Percentiles rank a stretch among this genome's conserved stretches.
These are phyloP conservation scores for Debaryomyces sp. DNA, from an alignment of 1,139 yeast genomes.

Conservation along the genomic window DNA sequence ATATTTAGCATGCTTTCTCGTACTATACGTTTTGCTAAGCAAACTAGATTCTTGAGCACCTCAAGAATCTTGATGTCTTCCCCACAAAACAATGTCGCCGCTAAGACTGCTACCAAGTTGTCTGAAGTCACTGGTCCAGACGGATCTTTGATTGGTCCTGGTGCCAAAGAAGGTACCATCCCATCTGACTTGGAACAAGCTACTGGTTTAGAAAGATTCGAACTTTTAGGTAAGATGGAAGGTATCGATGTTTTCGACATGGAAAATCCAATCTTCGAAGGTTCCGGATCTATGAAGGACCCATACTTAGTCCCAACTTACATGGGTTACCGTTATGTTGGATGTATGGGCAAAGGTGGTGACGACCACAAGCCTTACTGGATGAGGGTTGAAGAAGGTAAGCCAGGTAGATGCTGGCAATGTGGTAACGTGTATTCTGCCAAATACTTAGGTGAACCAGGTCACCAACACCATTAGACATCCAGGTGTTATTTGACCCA, in stretches of 20 bases:
- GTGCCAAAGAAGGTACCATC: constrained; percentile 80
- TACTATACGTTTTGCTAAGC: constrained; percentile 42
- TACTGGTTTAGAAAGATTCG: constrained; percentile 98
- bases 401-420: constrained; percentile 97
- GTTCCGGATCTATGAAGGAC: constrained; percentile 84
- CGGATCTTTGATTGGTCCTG: constrained; percentile 79
- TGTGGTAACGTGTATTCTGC: constrained; percentile 95
- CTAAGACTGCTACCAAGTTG: constrained; percentile 67
- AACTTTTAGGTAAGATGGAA: constrained; percentile 89
- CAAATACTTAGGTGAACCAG: constrained; percentile 85
- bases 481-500: neutral
- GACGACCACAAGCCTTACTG: constrained; percentile 90
- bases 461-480: constrained; percentile 53
- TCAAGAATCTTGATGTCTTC: constrained; percentile 30
- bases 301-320: constrained; percentile 91
- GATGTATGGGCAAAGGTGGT: constrained; percentile 90
- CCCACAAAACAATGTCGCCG: constrained; percentile 34
- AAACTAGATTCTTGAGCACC: constrained; percentile 45
- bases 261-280: constrained; percentile 83
- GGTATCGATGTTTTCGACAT: constrained; percentile 96
- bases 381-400: constrained; percentile 85
- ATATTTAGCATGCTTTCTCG: constrained; percentile 40
- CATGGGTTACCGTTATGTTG: constrained; percentile 93
- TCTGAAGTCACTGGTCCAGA: constrained; percentile 81
- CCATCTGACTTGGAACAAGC: constrained; percentile 96